Evolutionary conservation across 306 rosid genomes (phyloP), one percentile per base, ranked within the genome.

Genomic region (Sesbania bispinosa): DNA sequence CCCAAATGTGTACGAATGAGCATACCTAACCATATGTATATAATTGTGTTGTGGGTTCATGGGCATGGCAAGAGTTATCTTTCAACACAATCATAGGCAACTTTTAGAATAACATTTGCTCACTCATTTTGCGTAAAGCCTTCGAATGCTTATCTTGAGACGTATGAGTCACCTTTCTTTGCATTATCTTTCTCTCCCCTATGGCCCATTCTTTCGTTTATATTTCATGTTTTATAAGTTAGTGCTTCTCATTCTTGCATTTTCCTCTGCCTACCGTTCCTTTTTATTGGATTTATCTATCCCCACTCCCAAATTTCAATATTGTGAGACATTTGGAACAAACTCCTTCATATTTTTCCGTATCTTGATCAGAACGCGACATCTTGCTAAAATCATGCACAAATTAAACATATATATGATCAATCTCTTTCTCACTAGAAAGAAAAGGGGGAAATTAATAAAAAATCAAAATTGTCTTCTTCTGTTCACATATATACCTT

Each of bases 111-210:
- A 10, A 43, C n/a, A n/a, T n/a, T n/a, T n/a, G n/a, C n/a, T n/a
- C n/a, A n/a, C 55, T 30, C 32, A 79, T 71, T 6, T 77, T 79
- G 60, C 84, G 87, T 79, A 76, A 60, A 52, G 71, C 79, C 77
- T 10, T 71, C 29, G 3, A 71, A 83, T 83, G 71, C 82, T 78
- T 79, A 79, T 79, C 87, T 62, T 64, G 21, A 53, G 59, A 47
- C 13, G 62, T 58, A 55, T 39, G 81, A 73, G 9, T 61, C 60
- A 36, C 73, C 41, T 2, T 69, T 74, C 24, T 13, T 45, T n/a
- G 23, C 69, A 69, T 80, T 70, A 69, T 62, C 30, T 39, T 29
- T 39, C 75, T 24, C 51, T 47, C 11, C 18, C 13, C n/a, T 57
- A 71, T 73, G 82, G 86, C 42, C 82, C 82, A 51, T 43, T 64